These are phyloP conservation scores for Cladophialophora psammophila DNA, from an alignment of 2,329 filamentous ascomycete species.

Conservation along the genomic window DNA sequence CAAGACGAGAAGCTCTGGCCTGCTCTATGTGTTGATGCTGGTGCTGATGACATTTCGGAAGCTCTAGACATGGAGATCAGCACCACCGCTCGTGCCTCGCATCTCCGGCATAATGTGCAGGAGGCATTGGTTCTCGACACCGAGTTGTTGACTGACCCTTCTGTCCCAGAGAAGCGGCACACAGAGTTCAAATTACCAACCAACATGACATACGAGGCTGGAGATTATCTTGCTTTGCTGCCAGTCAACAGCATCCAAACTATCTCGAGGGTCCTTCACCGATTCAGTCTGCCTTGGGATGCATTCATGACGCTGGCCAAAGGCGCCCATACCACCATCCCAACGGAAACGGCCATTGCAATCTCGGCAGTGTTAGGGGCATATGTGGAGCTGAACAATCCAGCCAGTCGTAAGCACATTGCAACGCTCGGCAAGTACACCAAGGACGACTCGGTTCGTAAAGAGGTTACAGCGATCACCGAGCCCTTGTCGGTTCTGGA, in stretches of 20 bases:
- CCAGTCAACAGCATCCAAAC: constrained; percentile 71
- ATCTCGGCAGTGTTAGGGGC: constrained; percentile 70
- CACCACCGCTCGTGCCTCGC: constrained; percentile 61
- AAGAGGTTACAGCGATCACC: constrained; percentile 12
- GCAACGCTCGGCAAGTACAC: constrained; percentile 28
- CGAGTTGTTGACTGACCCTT: constrained; percentile 59
- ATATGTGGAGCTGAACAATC: constrained; percentile 76
- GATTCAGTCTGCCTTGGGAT: constrained; percentile 74
- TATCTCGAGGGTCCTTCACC: constrained; percentile 68
- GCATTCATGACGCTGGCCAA: constrained; percentile 67
- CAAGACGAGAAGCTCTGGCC: constrained; percentile 65
- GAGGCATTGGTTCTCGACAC: constrained; percentile 66
- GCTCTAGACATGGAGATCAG: constrained; percentile 62
- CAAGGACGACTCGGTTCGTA: constrained; percentile 28
- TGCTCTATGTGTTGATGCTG: constrained; percentile 52
- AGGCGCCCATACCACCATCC: constrained; percentile 61
- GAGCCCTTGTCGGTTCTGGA: constrained; percentile 60
- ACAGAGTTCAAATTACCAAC: constrained; percentile 73
- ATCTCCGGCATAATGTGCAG: constrained; percentile 69
- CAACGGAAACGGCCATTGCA: constrained; percentile 64
- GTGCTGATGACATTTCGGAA: constrained; percentile 39
- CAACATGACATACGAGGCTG: constrained; percentile 70
- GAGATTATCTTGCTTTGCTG: constrained; percentile 78
- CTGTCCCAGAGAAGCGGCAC: constrained; percentile 66
- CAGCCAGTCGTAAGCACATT: constrained; percentile 68